A percentile compares a stretch with the other conserved stretches of the same genome.
These are phyloP conservation scores for Russula lepida DNA, from an alignment of 768 basidiomycete species.

Conservation along the genomic window DNA sequence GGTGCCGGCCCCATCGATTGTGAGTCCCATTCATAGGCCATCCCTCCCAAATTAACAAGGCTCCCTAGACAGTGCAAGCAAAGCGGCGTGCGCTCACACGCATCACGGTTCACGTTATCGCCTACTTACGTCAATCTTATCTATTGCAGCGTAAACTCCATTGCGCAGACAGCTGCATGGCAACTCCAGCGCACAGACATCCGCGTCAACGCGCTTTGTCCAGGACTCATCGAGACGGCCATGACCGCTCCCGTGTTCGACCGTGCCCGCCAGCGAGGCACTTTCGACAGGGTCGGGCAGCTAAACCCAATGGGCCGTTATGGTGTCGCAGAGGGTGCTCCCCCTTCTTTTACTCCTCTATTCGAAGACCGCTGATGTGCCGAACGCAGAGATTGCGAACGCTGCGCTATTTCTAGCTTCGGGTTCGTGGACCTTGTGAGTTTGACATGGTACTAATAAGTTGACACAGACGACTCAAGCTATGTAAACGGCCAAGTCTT, in stretches of 20 bases:
- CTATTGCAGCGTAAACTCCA: conserved; percentile 64
- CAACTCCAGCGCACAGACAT: conserved; percentile 76
- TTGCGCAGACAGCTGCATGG: conserved; percentile 75
- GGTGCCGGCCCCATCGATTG: conserved; percentile 80
- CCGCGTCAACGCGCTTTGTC: conserved; percentile 85
- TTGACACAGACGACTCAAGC: conserved; percentile 65
- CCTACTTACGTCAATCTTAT: conserved; percentile 8
- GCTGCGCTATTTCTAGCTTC: conserved; percentile 81
- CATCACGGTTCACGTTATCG: not conserved
- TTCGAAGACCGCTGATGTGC: conserved; percentile 6
- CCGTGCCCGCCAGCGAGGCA: conserved; percentile 67
- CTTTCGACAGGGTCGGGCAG: conserved; percentile 66
- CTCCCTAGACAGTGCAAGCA: conserved; percentile 74
- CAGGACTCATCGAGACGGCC: conserved; percentile 87
- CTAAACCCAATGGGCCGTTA: conserved; percentile 78
- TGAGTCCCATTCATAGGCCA: conserved; percentile 31
- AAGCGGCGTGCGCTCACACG: conserved; percentile 65
- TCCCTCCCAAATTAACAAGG: conserved; percentile 19
- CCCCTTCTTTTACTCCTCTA: conserved; percentile 1
- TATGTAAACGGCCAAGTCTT: conserved; percentile 89
- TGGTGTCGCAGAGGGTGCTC: conserved; percentile 71
- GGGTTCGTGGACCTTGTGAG: conserved; percentile 36
- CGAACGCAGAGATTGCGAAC: conserved; percentile 68
- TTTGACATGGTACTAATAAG: not conserved
- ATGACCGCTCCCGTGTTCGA: conserved; percentile 82